Evolutionary conservation across 1,139 yeast genomes (phyloP).

Genomic region (Hanseniaspora uvarum): DNA sequence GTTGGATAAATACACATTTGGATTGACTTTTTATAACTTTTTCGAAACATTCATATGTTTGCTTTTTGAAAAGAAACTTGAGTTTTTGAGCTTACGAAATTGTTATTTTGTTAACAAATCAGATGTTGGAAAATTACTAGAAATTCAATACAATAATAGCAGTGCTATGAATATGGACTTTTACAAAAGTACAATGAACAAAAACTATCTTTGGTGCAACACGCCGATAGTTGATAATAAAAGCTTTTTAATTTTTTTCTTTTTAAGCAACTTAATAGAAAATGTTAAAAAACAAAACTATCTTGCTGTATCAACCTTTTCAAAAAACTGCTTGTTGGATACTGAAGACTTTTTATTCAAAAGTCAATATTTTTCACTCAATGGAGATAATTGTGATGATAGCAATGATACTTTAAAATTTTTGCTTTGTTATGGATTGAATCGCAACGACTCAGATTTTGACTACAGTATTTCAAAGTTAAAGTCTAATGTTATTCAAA

Average conservation of each 20-base stretch:
- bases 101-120: conserved; percentile 12
- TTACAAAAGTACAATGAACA: conserved; percentile 13
- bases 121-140: background rate
- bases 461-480: background rate
- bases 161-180: background rate
- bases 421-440: background rate
- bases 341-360: background rate
- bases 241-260: background rate
- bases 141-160: background rate
- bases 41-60: conserved; percentile 1
- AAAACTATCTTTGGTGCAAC: conserved; percentile 10
- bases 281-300: background rate
- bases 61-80: background rate
- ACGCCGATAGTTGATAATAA: background rate
- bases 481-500: background rate
- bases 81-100: background rate
- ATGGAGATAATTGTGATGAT: background rate
- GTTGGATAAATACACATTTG: background rate
- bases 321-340: background rate
- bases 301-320: background rate
- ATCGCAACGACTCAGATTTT: background rate
- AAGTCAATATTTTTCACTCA: background rate
- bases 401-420: background rate
- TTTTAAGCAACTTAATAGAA: conserved; percentile 4
- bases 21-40: conserved; percentile 7